Evolutionary conservation across 805 yeast species (phyloP), one percentile per base, ranked within the genome.

Genomic region (Yueomyces sp.): DNA sequence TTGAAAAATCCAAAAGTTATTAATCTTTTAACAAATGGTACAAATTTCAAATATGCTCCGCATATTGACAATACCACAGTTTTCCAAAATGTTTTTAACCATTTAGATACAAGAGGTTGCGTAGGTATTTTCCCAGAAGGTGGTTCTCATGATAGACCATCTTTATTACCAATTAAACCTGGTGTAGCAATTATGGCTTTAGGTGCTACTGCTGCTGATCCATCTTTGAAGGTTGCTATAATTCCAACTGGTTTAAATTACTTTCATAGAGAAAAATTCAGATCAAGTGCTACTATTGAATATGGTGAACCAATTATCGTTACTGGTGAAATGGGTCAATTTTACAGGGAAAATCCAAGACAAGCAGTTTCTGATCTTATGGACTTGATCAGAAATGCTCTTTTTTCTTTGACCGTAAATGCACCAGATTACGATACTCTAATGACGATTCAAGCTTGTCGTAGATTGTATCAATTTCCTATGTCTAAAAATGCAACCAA

Each of bases 141-240:
- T 46, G 98, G 98, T 1, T 86, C 96, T 9, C 98, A 90, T 56
- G 98, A 90, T 61, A 72, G 98, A 51, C 79, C 97, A 0, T 94
- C 86, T 49, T 64, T 90, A 52, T 70, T 90, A 42, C 98, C 98
- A 0, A 68, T 90, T 52, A 90, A 92, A 59, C 96, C 97, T 1
- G 98, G 98, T 49, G 96, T 92, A 6, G 96, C 96, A 2, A 82
- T 90, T 44, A 90, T 90, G 97, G 97, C 97, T 0, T 67, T 90
- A 26, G 97, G 96, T 12, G 94, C 97, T 0, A 75, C 85, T 69
- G 85, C 82, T 27, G 73, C 78, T 40, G 76, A 82, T 50, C 87
- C 92, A 0, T 19, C 9, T 26, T 76, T 86, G 60, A 74, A 82
- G 42, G 85, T 90, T 3, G 76, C 80, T 46, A 84, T 92, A 47